Conservation (phyloP, 148 eudicot genomes). For the Cornus florida region DNA sequence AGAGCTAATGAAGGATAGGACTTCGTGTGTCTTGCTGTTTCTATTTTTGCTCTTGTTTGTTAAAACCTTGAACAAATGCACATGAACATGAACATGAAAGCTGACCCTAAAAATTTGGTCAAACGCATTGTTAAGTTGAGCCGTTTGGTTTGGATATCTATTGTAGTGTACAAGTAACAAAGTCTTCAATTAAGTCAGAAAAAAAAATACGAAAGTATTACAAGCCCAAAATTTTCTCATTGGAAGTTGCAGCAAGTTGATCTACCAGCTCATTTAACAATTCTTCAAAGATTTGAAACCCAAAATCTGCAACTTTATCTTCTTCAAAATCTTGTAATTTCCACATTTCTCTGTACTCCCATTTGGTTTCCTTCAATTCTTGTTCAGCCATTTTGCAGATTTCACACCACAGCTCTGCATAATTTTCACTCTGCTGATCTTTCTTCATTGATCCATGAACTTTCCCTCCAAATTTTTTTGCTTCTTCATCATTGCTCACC, state of each 20-base stretch:
- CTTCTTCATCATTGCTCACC: slow-evolving; percentile 7
- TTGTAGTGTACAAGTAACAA: neutral
- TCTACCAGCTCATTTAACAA: slow-evolving; percentile 55
- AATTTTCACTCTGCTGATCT: slow-evolving; percentile 21
- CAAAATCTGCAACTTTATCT: slow-evolving; percentile 39
- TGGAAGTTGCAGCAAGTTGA: slow-evolving; percentile 29
- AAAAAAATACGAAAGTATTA: neutral
- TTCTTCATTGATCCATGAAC: slow-evolving; percentile 22
- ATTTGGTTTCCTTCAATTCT: slow-evolving; percentile 45
- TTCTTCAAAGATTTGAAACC: slow-evolving; percentile 42
- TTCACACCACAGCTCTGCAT: slow-evolving; percentile 35
- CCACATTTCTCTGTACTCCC: slow-evolving; percentile 34
- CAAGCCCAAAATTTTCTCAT: neutral
- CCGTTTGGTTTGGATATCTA: too few relatives aligned
- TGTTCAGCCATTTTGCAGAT: slow-evolving; percentile 45
- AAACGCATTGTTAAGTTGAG: too few relatives aligned
- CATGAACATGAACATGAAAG: too few relatives aligned
- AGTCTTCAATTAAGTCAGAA: neutral
- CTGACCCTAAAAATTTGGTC: too few relatives aligned
- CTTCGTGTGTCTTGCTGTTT: too few relatives aligned
- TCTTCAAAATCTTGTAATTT: slow-evolving; percentile 36
- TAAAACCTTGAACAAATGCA: too few relatives aligned
- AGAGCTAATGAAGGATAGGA: too few relatives aligned
- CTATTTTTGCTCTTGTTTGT: too few relatives aligned
- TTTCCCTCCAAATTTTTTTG: slow-evolving; percentile 20